phyloP scores from a whole-genome alignment of 169 alveolate genomes.

The Cytauxzoon felis region DNA sequence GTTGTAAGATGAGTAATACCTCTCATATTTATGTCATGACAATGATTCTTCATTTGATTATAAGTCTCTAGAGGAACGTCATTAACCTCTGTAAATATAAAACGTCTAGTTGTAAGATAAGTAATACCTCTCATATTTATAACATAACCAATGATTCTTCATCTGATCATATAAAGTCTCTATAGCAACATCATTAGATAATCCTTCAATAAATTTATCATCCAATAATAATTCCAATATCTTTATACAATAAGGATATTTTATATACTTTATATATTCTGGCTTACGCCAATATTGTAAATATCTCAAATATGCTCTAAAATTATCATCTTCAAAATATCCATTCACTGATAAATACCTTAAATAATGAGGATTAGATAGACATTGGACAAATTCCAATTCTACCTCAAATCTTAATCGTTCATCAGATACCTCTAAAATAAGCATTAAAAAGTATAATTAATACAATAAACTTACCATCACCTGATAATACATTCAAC shows the following conservation, averaged over 20 bases:
- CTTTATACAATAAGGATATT: slow-evolving; percentile 68
- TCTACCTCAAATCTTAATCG: slow-evolving; percentile 69
- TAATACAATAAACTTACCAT: too few relatives aligned
- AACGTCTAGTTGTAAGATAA: too few relatives aligned
- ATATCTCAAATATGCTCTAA: slow-evolving; percentile 65
- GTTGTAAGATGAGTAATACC: not conserved
- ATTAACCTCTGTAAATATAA: too few relatives aligned
- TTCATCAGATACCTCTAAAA: slow-evolving; percentile 54
- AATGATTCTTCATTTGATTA: not conserved
- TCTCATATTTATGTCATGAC: not conserved
- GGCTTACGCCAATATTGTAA: slow-evolving; percentile 68
- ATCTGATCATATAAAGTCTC: slow-evolving; percentile 44
- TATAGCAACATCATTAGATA: slow-evolving; percentile 37
- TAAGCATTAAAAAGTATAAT: not conserved
- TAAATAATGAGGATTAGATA: slow-evolving; percentile 66
- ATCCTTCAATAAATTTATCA: slow-evolving; percentile 23
- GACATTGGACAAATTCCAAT: slow-evolving; percentile 73
- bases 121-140: slow-evolving; percentile 45
- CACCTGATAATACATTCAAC: too few relatives aligned
- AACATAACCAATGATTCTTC: slow-evolving; percentile 51
- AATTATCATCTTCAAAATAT: slow-evolving; percentile 64
- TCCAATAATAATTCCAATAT: slow-evolving; percentile 67
- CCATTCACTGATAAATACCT: slow-evolving; percentile 58
- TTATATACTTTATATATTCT: slow-evolving; percentile 60
- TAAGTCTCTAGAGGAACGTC: not conserved